Evolutionary conservation across 2,329 filamentous ascomycete genomes (phyloP), one percentile per base, ranked within the genome.

Genomic region (Fonsecaea multimorphosa): DNA sequence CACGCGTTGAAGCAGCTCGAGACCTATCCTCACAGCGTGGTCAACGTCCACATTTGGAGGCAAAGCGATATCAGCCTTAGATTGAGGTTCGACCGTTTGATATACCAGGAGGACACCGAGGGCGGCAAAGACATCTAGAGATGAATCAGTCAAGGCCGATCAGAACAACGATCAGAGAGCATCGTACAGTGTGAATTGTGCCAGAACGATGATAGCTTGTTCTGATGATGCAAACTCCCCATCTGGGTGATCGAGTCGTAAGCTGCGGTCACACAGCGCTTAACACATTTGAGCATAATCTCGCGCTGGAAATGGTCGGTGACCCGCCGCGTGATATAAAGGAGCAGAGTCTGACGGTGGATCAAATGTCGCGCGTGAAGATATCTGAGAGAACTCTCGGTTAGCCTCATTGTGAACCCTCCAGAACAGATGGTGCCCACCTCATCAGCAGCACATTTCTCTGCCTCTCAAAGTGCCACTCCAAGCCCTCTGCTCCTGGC

Each of bases 211-310:
- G 55, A 58, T 29, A 58, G 14, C 36, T 58, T 58, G 11, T 58
- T 58, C 34, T 58, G 55, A 11, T 46, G 55, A 31, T 58, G 55
- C 55, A 58, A 46, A 11, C 34, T 58, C n/a, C 34, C 27, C 22
- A 58, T 40, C 36, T 58, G 55, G 31, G 32, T 58, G 55, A 58
- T 58, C 36, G 55, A 58, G 24, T 58, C 55, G 36, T 46, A 58
- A n/a, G 55, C 55, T 1, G 55, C 55, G 19, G 36, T 58, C 6
- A 58, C 40, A 31, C 55, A 58, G 36, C 55, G 55, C 36, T 58
- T 58, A 36, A 58, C 55, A 27, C 55, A 58, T 12, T 36, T 58
- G 36, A 36, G 55, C 55, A 58, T 58, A 11, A 58, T 46, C 46
- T 58, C 55, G 9, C 40, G 55, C n/a, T 58, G 55, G 12, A 58